Percentiles rank a stretch among this genome's conserved stretches.
Evolutionary conservation across 2,329 filamentous ascomycete species (phyloP).

Genomic region (Alternaria sp.): DNA sequence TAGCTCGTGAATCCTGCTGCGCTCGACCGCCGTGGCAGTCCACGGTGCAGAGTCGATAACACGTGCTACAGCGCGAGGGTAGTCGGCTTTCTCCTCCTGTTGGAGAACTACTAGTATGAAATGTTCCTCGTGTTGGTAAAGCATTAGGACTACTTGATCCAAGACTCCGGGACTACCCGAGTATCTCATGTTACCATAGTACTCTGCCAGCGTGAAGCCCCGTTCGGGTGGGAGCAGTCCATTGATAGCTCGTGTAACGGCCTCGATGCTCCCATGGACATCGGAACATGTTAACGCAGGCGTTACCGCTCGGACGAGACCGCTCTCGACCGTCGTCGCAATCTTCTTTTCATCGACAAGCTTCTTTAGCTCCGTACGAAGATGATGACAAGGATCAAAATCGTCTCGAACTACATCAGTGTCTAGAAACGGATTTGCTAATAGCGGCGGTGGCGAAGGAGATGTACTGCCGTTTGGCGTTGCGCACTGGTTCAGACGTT

Average conservation of each 20-base stretch:
- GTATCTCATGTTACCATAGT: not conserved
- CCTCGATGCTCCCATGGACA: constrained; percentile 3
- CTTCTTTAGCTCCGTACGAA: not conserved
- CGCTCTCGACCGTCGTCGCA: not conserved
- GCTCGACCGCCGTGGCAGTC: not conserved
- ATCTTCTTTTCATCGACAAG: not conserved
- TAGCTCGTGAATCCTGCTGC: not conserved
- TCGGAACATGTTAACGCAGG: not conserved
- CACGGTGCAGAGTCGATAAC: constrained; percentile 17
- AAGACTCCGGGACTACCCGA: not conserved
- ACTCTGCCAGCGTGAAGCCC: not conserved
- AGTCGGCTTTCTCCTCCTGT: not conserved
- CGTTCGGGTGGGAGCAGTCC: not conserved
- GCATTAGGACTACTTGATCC: not conserved
- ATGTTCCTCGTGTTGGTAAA: not conserved
- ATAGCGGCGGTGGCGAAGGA: not conserved
- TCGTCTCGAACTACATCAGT: not conserved
- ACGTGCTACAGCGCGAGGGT: not conserved
- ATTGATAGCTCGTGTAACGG: constrained; percentile 13
- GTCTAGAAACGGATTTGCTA: not conserved
- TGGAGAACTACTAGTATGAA: not conserved
- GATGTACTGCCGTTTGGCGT: not conserved
- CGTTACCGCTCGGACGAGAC: not conserved
- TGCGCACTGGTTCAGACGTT: not conserved
- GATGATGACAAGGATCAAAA: constrained; percentile 18